Conservation (phyloP, 495 filamentous ascomycete genomes). For the Aspergillus carlsbadensis region DNA sequence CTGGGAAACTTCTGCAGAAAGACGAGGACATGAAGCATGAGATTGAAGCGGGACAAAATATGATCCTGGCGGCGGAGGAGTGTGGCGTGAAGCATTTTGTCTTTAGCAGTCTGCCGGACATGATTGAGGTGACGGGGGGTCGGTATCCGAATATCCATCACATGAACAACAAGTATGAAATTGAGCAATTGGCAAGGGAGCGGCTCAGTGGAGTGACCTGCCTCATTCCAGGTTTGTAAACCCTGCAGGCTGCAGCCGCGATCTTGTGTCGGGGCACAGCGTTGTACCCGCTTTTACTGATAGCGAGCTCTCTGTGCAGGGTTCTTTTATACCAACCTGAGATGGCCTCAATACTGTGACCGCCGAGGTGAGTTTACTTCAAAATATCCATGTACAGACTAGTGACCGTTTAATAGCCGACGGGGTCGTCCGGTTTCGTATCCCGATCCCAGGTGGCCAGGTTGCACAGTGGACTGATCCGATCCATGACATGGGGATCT, state of each 20-base stretch:
- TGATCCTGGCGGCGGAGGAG: conserved; percentile 31
- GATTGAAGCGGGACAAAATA: conserved; percentile 28
- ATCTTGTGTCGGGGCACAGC: not conserved
- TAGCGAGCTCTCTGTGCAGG: conserved; percentile 6
- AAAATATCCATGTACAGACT: not conserved
- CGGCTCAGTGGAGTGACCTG: conserved; percentile 12
- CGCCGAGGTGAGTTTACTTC: conserved; percentile 4
- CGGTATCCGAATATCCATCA: conserved; percentile 17
- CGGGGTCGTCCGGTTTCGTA: conserved; percentile 18
- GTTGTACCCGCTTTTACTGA: too few relatives aligned
- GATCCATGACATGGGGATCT: conserved; percentile 19
- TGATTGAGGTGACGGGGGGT: conserved; percentile 9
- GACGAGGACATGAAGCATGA: conserved; percentile 34
- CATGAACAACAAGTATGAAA: conserved; percentile 19
- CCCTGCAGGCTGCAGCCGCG: not conserved
- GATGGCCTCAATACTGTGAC: conserved; percentile 18
- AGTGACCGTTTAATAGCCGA: conserved; percentile 8
- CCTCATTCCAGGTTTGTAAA: conserved; percentile 22
- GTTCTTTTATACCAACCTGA: conserved; percentile 22
- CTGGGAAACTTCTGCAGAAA: conserved; percentile 6
- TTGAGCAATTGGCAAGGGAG: conserved; percentile 17
- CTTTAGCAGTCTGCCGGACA: conserved; percentile 33
- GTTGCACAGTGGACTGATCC: conserved; percentile 23
- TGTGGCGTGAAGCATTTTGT: conserved; percentile 35
- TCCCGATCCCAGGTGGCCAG: conserved; percentile 12